A percentile compares a stretch with the other conserved stretches of the same genome.
phyloP scores from a whole-genome alignment of 2,329 filamentous ascomycete species.

The Elsinoe fawcettii region DNA sequence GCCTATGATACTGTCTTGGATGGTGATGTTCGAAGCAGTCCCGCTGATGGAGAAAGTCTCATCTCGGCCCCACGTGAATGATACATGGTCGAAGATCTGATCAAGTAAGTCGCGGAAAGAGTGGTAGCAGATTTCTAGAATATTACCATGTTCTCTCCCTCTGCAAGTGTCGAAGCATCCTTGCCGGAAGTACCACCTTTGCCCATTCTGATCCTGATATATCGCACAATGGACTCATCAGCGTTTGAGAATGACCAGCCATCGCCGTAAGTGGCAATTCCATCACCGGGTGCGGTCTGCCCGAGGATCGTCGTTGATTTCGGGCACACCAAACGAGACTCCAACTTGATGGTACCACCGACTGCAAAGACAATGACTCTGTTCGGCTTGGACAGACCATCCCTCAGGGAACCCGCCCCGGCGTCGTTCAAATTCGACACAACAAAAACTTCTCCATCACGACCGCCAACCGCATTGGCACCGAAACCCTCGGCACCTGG shows the following conservation, averaged over 20 bases:
- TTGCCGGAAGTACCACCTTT: slow-evolving; percentile 8
- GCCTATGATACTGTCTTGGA: slow-evolving; percentile 9
- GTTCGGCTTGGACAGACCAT: slow-evolving; percentile 8
- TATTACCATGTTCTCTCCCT: not conserved
- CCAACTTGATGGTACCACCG: slow-evolving; percentile 4
- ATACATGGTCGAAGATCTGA: slow-evolving; percentile 9
- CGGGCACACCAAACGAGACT: not conserved
- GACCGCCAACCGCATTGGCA: slow-evolving; percentile 4
- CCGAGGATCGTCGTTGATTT: slow-evolving; percentile 3
- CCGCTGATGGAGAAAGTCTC: slow-evolving; percentile 8
- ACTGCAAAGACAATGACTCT: slow-evolving; percentile 1
- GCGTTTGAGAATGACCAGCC: slow-evolving; percentile 12
- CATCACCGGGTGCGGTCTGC: slow-evolving; percentile 7
- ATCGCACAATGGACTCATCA: slow-evolving; percentile 6
- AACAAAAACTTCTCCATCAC: slow-evolving; percentile 6
- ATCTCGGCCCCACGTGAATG: slow-evolving; percentile 8
- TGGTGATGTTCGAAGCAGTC: slow-evolving; percentile 7
- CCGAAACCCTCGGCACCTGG: slow-evolving; percentile 8
- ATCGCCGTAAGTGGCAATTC: slow-evolving; percentile 5
- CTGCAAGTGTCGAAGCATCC: slow-evolving; percentile 2
- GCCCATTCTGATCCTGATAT: slow-evolving; percentile 9
- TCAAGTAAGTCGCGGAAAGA: not conserved
- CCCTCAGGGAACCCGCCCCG: slow-evolving; percentile 1
- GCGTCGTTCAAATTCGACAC: slow-evolving; percentile 1
- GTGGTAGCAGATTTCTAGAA: not conserved